Conservation (phyloP, 306 rosid genomes). For the Potentilla sterilis region DNA sequence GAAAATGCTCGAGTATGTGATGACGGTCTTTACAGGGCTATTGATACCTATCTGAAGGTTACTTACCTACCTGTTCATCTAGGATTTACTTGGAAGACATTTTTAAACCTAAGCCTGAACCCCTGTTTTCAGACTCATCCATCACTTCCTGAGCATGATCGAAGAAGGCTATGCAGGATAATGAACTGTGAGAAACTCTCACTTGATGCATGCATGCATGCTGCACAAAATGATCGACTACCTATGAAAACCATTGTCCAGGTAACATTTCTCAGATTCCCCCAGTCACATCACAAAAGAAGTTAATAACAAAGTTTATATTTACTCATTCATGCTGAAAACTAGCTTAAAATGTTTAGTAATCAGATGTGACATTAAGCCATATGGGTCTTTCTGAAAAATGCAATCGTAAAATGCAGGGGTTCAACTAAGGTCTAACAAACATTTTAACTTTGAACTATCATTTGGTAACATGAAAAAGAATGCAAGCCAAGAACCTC, state of each 20-base stretch:
- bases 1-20: conserved; percentile 68
- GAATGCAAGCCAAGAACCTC: not conserved
- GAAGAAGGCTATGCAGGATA: conserved; percentile 80
- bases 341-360: not conserved
- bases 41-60: conserved; percentile 87
- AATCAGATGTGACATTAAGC: not conserved
- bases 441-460: not conserved
- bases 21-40: conserved; percentile 93
- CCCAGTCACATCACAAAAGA: not conserved
- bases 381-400: not conserved
- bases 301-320: not conserved
- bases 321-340: not conserved
- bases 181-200: conserved; percentile 89
- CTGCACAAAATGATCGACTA: conserved; percentile 93
- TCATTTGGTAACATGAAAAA: not conserved
- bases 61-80: conserved; percentile 24
- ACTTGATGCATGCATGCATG: conserved; percentile 88
- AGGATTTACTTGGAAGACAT: conserved; percentile 19
- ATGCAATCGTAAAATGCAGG: not conserved
- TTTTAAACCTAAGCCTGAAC: conserved; percentile 20
- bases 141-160: conserved; percentile 66
- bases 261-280: conserved; percentile 46
- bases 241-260: conserved; percentile 81
- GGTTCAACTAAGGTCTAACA: not conserved
- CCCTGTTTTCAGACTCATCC: conserved; percentile 65